These are phyloP conservation scores for Erythrophleum ivorense DNA, from an alignment of 331 rosid species.

Conservation along the genomic window DNA sequence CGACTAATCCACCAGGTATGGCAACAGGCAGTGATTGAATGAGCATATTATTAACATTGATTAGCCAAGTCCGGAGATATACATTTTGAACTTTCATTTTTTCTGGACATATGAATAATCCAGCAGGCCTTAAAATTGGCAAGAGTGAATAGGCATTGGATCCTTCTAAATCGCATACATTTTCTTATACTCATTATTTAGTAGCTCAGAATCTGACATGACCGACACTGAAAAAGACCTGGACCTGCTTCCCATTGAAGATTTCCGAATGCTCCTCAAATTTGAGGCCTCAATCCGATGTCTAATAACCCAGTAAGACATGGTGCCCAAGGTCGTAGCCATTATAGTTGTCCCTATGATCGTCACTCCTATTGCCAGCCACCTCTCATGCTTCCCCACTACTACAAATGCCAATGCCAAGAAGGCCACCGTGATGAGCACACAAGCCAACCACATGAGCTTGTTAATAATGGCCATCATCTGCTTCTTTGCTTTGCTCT, in stretches of 20 bases:
- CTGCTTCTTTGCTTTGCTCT: conserved; percentile 98
- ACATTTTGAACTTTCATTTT: conserved; percentile 14
- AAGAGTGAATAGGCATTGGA: background rate
- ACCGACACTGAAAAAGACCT: conserved; percentile 66
- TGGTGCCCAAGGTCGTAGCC: conserved; percentile 87
- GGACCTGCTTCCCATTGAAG: conserved; percentile 77
- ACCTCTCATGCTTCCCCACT: conserved; percentile 73
- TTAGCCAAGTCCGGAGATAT: conserved; percentile 9
- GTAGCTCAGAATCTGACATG: conserved; percentile 82
- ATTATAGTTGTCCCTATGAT: conserved; percentile 89
- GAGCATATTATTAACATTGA: background rate
- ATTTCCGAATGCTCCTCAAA: conserved; percentile 61
- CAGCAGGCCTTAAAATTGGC: too few relatives aligned
- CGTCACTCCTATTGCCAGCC: conserved; percentile 86
- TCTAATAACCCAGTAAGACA: conserved; percentile 87
- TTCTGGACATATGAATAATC: conserved; percentile 9
- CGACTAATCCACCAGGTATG: background rate
- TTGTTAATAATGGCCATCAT: conserved; percentile 97
- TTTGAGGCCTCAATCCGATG: conserved; percentile 86
- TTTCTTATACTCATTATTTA: conserved; percentile 77
- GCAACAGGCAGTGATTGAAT: background rate
- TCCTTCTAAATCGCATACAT: conserved; percentile 86
- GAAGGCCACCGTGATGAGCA: conserved; percentile 79
- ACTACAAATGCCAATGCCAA: conserved; percentile 89
- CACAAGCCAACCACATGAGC: conserved; percentile 98